phyloP scores from a whole-genome alignment of 768 basidiomycete species.

The Boletellus ananas region DNA sequence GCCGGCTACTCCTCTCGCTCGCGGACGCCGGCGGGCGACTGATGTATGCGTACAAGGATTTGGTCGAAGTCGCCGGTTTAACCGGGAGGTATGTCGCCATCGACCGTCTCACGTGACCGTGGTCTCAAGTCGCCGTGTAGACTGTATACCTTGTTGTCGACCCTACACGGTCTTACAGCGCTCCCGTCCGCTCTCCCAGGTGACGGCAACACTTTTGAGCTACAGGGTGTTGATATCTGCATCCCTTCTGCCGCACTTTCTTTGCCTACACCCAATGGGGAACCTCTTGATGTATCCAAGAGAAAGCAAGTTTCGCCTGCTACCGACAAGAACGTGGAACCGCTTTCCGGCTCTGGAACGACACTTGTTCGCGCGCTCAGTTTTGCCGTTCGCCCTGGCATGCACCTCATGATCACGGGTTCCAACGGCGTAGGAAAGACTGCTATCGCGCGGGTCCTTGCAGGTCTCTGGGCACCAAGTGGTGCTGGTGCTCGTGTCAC shows the following conservation, averaged over 20 bases:
- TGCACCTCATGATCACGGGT: constrained; percentile 92
- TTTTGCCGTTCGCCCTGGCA: constrained; percentile 59
- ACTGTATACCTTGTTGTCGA: constrained; percentile 83
- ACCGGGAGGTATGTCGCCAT: constrained; percentile 47
- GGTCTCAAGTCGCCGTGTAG: constrained; percentile 33
- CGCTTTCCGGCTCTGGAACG: constrained; percentile 23
- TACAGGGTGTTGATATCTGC: constrained; percentile 69
- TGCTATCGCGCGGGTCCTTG: constrained; percentile 81
- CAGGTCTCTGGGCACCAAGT: constrained; percentile 79
- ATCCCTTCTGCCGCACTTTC: constrained; percentile 40
- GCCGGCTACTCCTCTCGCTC: constrained; percentile 86
- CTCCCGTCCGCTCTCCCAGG: constrained; percentile 38
- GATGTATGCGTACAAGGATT: constrained; percentile 96
- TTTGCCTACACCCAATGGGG: not conserved
- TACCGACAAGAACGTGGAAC: constrained; percentile 14
- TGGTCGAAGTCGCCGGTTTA: constrained; percentile 91
- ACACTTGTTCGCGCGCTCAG: constrained; percentile 68
- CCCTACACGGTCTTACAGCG: constrained; percentile 68
- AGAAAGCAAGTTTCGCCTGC: not conserved
- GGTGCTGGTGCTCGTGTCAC: constrained; percentile 33
- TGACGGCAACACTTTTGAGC: constrained; percentile 46
- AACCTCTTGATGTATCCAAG: not conserved
- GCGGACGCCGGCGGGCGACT: constrained; percentile 93
- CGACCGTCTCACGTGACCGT: not conserved
- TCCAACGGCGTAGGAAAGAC: constrained; percentile 93